A percentile compares a stretch with the other conserved stretches of the same genome.
These are phyloP conservation scores for Hypericum perforatum DNA, from an alignment of 345 rosid genomes.

Conservation along the genomic window DNA sequence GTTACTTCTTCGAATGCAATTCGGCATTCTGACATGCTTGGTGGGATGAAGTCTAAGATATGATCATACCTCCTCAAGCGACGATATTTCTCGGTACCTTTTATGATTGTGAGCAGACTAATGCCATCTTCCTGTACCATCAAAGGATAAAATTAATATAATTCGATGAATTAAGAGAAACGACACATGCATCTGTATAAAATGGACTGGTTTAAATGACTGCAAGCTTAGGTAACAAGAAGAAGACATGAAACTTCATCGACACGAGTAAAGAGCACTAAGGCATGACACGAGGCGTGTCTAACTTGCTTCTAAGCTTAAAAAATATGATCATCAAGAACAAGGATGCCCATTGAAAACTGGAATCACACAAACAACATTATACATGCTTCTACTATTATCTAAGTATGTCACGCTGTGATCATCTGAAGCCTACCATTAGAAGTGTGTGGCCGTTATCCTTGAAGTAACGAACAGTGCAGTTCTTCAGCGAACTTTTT, in stretches of 20 bases:
- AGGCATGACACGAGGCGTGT: no score
- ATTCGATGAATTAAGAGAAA: background rate
- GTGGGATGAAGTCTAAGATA: slow-evolving; percentile 62
- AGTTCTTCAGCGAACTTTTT: slow-evolving; percentile 36
- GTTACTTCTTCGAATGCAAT: slow-evolving; percentile 23
- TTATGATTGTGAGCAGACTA: slow-evolving; percentile 60
- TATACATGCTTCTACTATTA: no score
- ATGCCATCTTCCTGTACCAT: slow-evolving; percentile 56
- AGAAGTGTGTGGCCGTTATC: slow-evolving; percentile 75
- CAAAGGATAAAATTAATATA: background rate
- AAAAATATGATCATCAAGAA: no score
- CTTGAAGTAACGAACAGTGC: slow-evolving; percentile 56
- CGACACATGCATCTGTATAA: background rate
- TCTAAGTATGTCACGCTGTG: background rate
- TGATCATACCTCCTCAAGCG: slow-evolving; percentile 40
- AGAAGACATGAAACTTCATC: no score
- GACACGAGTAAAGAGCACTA: no score
- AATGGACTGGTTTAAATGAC: no score
- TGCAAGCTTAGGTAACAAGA: no score
- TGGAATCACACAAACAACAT: no score
- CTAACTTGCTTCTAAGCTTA: no score
- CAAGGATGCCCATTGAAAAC: no score
- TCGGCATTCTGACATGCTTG: slow-evolving; percentile 52
- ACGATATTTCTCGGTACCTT: slow-evolving; percentile 64
- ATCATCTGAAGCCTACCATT: slow-evolving; percentile 30